Percentiles rank a stretch among this genome's conserved stretches.
Evolutionary conservation across 2,329 filamentous ascomycete genomes (phyloP).

Genomic region (Alternaria panax): DNA sequence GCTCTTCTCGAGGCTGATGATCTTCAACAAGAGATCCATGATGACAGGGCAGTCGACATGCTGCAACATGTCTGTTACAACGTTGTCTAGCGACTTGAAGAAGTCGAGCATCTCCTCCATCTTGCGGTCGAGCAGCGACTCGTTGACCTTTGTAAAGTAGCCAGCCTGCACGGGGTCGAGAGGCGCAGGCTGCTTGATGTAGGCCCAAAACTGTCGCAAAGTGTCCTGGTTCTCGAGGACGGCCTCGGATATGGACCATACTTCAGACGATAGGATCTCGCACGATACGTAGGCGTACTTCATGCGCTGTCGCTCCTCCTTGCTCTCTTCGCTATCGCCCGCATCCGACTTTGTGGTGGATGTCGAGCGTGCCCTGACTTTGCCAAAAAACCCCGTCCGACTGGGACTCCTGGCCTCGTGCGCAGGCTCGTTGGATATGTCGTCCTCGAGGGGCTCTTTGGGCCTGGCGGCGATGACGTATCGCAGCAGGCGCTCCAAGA

Average conservation of each 20-base stretch:
- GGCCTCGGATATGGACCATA: constrained; percentile 95
- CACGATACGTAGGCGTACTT: constrained; percentile 93
- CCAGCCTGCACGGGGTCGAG: constrained; percentile 93
- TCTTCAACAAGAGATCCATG: constrained; percentile 96
- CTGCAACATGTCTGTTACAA: constrained; percentile 83
- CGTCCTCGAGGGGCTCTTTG: constrained; percentile 46
- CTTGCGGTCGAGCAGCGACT: constrained; percentile 96
- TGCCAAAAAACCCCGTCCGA: constrained; percentile 56
- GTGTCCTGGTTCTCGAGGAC: constrained; percentile 83
- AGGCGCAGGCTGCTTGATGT: constrained; percentile 81
- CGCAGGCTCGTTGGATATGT: constrained; percentile 55
- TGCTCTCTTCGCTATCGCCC: constrained; percentile 65
- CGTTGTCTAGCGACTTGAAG: constrained; percentile 81
- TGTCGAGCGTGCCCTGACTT: constrained; percentile 54
- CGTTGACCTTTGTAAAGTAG: constrained; percentile 99
- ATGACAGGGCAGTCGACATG: constrained; percentile 98
- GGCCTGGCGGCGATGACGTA: constrained; percentile 86
- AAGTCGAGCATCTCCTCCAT: constrained; percentile 96
- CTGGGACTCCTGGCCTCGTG: constrained; percentile 45
- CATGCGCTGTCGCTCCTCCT: constrained; percentile 87
- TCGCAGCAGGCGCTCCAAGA: constrained; percentile 84
- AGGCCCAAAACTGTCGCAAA: constrained; percentile 87
- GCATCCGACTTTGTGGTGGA: constrained; percentile 53
- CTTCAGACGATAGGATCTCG: constrained; percentile 92
- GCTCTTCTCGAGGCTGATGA: constrained; percentile 92